phyloP scores from a whole-genome alignment of 2,329 filamentous ascomycete species.

The Fusarium piperis region DNA sequence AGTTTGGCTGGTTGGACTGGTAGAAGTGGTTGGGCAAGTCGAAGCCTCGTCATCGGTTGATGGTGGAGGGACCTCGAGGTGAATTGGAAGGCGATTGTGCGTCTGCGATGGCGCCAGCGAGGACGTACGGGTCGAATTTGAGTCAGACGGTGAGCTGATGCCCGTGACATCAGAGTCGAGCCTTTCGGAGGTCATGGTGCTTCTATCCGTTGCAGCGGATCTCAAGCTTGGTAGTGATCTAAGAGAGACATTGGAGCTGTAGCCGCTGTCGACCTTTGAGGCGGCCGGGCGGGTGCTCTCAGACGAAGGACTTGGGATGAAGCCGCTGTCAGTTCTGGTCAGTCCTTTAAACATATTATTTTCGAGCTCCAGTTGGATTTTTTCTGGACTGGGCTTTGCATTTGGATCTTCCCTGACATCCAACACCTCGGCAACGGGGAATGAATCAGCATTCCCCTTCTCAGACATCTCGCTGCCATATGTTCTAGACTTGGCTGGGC shows the following conservation, averaged over 20 bases:
- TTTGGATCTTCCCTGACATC: constrained; percentile 55
- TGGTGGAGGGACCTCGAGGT: constrained; percentile 28
- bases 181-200: constrained; percentile 32
- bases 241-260: constrained; percentile 68
- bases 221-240: constrained; percentile 57
- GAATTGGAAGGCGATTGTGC: constrained; percentile 25
- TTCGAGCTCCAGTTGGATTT: constrained; percentile 29
- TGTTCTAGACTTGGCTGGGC: constrained; percentile 25
- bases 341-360: constrained; percentile 37
- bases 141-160: constrained; percentile 26
- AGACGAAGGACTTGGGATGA: constrained; percentile 57
- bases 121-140: constrained; percentile 31
- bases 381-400: constrained; percentile 50
- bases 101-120: constrained; percentile 31
- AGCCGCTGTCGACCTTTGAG: constrained; percentile 69
- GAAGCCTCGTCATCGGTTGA: constrained; percentile 28
- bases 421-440: constrained; percentile 52
- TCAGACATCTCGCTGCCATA: constrained; percentile 28
- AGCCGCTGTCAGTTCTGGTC: constrained; percentile 58
- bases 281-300: constrained; percentile 55
- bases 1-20: constrained; percentile 16
- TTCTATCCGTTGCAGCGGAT: constrained; percentile 32
- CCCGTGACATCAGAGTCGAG: constrained; percentile 15
- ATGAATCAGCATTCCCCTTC: constrained; percentile 38
- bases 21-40: constrained; percentile 29